Evolutionary conservation across 108 stramenopile genomes (phyloP).

Genomic region (Conticribra weissflogii): DNA sequence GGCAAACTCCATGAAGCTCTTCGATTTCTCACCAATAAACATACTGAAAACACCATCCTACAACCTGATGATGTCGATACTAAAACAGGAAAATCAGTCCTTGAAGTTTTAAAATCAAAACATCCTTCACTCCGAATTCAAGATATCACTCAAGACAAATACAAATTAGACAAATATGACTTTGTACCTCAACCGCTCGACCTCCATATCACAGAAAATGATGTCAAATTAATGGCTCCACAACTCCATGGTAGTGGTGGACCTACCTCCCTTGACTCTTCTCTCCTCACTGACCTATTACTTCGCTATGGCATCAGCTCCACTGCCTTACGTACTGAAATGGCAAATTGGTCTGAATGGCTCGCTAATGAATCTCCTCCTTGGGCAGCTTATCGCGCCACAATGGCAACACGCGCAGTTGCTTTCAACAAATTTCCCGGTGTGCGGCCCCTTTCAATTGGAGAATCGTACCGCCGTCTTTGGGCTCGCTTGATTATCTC

Average conservation of each 20-base stretch:
- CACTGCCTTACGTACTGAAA: neutral
- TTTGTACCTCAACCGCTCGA: too few species aligned
- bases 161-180: too few species aligned
- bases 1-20: constrained; percentile 34
- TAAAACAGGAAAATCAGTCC: too few species aligned
- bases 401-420: constrained; percentile 32
- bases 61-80: too few species aligned
- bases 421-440: constrained; percentile 53
- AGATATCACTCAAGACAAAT: too few species aligned
- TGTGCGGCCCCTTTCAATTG: constrained; percentile 36
- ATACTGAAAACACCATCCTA: too few species aligned
- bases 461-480: constrained; percentile 30
- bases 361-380: constrained; percentile 8
- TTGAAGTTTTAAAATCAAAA: too few species aligned
- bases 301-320: constrained; percentile 5
- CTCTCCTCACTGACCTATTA: neutral
- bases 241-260: neutral
- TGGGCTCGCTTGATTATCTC: constrained; percentile 24
- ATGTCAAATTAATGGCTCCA: neutral
- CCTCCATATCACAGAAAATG: too few species aligned
- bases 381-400: constrained; percentile 14
- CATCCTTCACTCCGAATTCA: too few species aligned
- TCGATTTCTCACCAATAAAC: too few species aligned
- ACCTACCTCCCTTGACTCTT: neutral
- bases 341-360: constrained; percentile 13